Conservation (phyloP, 1,139 yeast genomes). For the Yamadazyma oceani region DNA sequence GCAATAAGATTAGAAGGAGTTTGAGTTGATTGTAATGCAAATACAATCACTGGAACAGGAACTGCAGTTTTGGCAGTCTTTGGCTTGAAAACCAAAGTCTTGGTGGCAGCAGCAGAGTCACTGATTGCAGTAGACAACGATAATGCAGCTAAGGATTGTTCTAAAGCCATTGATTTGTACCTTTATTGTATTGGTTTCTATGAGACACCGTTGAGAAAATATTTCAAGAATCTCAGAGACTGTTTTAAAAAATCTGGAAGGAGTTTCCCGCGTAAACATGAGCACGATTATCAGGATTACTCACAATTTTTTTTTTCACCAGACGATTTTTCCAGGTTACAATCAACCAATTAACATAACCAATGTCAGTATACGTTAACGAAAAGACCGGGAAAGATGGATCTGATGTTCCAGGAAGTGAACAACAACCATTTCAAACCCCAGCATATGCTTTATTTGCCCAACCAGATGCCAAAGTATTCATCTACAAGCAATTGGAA, state of each 20-base stretch:
- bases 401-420: slow-evolving; percentile 54
- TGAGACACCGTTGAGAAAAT: too few species aligned
- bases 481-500: slow-evolving; percentile 64
- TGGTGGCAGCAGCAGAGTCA: slow-evolving; percentile 51
- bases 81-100: slow-evolving; percentile 85
- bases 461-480: slow-evolving; percentile 58
- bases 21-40: slow-evolving; percentile 69
- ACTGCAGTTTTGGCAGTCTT: slow-evolving; percentile 82
- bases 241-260: too few species aligned
- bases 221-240: too few species aligned
- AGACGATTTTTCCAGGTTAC: too few species aligned
- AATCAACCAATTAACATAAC: too few species aligned
- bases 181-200: too few species aligned
- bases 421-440: slow-evolving; percentile 70
- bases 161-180: slow-evolving; percentile 59
- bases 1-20: slow-evolving; percentile 73
- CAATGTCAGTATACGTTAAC: slow-evolving; percentile 59
- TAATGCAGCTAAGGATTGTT: slow-evolving; percentile 58
- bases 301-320: too few species aligned
- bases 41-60: slow-evolving; percentile 80
- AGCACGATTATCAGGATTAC: too few species aligned
- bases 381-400: slow-evolving; percentile 71
- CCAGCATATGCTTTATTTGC: slow-evolving; percentile 79
- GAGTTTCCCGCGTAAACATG: too few species aligned
- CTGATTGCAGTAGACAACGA: slow-evolving; percentile 48